Evolutionary conservation across 108 stramenopile species (phyloP).

Genomic region (Craspedostauros australis): DNA sequence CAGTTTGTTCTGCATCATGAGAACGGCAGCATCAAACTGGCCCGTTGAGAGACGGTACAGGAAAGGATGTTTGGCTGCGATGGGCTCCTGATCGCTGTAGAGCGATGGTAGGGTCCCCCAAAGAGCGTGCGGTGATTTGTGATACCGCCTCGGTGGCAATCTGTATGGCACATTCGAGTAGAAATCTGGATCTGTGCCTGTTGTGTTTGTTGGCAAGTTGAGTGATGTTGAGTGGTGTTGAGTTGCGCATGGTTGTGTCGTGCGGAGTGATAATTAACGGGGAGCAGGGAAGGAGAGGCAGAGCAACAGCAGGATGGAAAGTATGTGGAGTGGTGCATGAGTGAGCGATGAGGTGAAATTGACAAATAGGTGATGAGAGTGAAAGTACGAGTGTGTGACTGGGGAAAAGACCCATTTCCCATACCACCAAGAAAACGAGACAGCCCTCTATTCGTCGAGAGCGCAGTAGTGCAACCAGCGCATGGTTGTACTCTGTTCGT

Average conservation of each 20-base stretch:
- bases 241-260: too few species aligned
- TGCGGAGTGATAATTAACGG: too few species aligned
- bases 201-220: too few species aligned
- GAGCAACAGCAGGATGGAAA: too few species aligned
- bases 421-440: conserved; percentile 3
- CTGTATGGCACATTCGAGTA: conserved; percentile 64
- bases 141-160: conserved; percentile 50
- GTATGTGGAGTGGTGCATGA: neutral
- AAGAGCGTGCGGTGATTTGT: conserved; percentile 81
- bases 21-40: conserved; percentile 5
- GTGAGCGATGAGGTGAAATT: neutral
- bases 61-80: conserved; percentile 31
- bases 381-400: neutral
- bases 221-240: too few species aligned
- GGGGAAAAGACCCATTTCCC: neutral
- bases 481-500: too few species aligned
- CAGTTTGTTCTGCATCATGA: conserved; percentile 18
- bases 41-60: conserved; percentile 36
- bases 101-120: conserved; percentile 75
- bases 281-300: too few species aligned
- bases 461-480: too few species aligned
- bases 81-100: conserved; percentile 32
- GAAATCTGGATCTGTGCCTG: conserved; percentile 62
- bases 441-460: neutral
- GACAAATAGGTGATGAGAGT: neutral